These are phyloP conservation scores for Setaria italica DNA, from an alignment of 202 grass and related monocot species.

Conservation along the genomic window DNA sequence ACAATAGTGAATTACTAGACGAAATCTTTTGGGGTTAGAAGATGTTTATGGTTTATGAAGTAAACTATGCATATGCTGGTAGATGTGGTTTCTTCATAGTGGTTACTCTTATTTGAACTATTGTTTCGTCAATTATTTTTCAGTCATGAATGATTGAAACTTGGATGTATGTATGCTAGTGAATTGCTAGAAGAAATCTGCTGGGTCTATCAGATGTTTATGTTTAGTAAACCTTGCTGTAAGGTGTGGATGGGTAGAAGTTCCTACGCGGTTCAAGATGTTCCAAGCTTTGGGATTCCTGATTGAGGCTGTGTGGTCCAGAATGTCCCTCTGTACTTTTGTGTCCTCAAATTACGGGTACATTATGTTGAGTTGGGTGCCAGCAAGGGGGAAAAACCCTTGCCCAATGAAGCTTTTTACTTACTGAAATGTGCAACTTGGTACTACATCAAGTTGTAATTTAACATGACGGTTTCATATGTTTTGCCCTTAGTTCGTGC, in stretches of 20 bases:
- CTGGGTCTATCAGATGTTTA: slow-evolving; percentile 1
- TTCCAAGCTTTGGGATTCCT: background rate
- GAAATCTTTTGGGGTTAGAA: background rate
- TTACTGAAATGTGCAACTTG: background rate
- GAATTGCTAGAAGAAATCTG: background rate
- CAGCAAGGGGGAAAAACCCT: background rate
- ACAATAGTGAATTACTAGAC: background rate
- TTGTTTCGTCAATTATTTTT: background rate
- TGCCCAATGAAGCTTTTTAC: background rate
- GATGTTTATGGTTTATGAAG: background rate
- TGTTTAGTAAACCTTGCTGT: background rate
- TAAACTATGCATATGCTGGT: background rate
- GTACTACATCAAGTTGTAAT: background rate
- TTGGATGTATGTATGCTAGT: background rate
- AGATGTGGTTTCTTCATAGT: background rate
- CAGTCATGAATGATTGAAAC: background rate
- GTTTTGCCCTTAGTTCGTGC: background rate
- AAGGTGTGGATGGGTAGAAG: background rate
- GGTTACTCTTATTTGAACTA: background rate
- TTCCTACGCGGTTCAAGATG: background rate
- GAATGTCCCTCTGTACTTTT: slow-evolving; percentile 3
- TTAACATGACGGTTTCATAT: background rate
- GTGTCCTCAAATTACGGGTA: background rate
- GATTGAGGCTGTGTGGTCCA: slow-evolving; percentile 1
- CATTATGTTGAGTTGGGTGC: background rate